These are phyloP conservation scores for Mrakia hoshinonis DNA, from an alignment of 768 basidiomycete genomes.

Conservation along the genomic window DNA sequence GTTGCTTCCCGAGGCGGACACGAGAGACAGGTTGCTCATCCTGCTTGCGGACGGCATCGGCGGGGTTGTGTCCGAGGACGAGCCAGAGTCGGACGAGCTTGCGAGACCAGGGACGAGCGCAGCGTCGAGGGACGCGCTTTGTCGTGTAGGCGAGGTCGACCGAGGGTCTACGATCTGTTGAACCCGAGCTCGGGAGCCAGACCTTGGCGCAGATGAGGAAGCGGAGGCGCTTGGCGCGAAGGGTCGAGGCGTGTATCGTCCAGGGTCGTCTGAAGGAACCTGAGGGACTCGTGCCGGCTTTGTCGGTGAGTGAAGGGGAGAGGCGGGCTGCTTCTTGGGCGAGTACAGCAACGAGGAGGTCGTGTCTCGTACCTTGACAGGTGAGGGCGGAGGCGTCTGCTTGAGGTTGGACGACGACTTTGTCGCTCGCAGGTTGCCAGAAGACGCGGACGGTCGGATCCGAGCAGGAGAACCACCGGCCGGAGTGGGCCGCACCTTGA, in stretches of 20 bases:
- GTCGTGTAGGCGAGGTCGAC: background rate
- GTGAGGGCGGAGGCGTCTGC: slow-evolving; percentile 2
- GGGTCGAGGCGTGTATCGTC: background rate
- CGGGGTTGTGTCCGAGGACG: slow-evolving; percentile 22
- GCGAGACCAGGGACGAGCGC: background rate
- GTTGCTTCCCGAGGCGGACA: background rate
- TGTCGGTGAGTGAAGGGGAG: background rate
- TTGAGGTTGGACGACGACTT: background rate
- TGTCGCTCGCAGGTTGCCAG: slow-evolving; percentile 6
- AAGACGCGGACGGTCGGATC: slow-evolving; percentile 13
- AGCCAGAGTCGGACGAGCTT: slow-evolving; percentile 25
- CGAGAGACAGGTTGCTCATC: background rate
- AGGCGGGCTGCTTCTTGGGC: background rate
- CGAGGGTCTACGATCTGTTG: background rate
- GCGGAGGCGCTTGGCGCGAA: too few species aligned
- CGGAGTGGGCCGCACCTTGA: slow-evolving; percentile 15
- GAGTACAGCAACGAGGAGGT: background rate
- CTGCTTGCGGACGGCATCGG: background rate
- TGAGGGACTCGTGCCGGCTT: background rate
- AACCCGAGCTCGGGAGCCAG: background rate
- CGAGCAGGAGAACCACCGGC: background rate
- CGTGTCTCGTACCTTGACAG: slow-evolving; percentile 10
- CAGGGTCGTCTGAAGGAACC: background rate
- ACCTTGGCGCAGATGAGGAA: too few species aligned
- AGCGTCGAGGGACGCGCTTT: background rate